A percentile compares a stretch with the other conserved stretches of the same genome.
Evolutionary conservation across 2,329 filamentous ascomycete genomes (phyloP).

Genomic region (Dichotomopilus funicola): DNA sequence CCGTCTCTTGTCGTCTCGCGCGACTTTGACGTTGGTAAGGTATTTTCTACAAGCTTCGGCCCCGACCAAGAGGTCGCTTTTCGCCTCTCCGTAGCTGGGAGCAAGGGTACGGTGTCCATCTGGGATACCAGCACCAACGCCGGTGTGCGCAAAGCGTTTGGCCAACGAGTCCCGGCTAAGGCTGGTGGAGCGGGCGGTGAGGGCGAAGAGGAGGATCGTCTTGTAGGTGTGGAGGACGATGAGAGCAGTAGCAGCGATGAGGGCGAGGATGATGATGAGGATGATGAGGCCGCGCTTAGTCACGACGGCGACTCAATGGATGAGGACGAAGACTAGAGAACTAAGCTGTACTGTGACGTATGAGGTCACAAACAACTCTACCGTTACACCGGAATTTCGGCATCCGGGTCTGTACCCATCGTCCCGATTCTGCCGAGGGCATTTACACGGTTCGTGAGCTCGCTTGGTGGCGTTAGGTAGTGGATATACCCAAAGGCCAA

Average conservation of each 20-base stretch:
- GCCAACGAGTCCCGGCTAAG: slow-evolving; percentile 55
- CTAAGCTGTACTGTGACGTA: background rate
- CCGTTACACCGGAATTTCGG: no score
- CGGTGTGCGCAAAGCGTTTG: slow-evolving; percentile 78
- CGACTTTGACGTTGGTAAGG: slow-evolving; percentile 88
- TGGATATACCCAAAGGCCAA: no score
- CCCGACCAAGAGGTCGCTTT: slow-evolving; percentile 89
- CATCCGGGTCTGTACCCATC: no score
- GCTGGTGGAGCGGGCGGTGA: slow-evolving; percentile 59
- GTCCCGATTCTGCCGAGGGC: no score
- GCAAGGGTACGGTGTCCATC: slow-evolving; percentile 84
- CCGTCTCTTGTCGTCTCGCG: slow-evolving; percentile 87
- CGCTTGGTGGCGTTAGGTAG: no score
- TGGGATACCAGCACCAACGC: slow-evolving; percentile 96
- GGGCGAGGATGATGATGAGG: slow-evolving; percentile 46
- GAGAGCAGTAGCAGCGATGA: slow-evolving; percentile 61
- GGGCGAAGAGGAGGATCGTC: slow-evolving; percentile 63
- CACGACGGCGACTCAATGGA: slow-evolving; percentile 39
- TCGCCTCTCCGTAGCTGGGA: slow-evolving; percentile 85
- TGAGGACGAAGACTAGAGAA: slow-evolving; percentile 11
- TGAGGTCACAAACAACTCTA: no score
- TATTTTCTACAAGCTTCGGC: slow-evolving; percentile 86
- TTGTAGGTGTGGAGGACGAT: slow-evolving; percentile 65
- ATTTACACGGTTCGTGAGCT: no score
- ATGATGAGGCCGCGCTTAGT: slow-evolving; percentile 31